Evolutionary conservation across 202 grass and related monocot species (phyloP).

Genomic region (Hordeum pubiflorum): DNA sequence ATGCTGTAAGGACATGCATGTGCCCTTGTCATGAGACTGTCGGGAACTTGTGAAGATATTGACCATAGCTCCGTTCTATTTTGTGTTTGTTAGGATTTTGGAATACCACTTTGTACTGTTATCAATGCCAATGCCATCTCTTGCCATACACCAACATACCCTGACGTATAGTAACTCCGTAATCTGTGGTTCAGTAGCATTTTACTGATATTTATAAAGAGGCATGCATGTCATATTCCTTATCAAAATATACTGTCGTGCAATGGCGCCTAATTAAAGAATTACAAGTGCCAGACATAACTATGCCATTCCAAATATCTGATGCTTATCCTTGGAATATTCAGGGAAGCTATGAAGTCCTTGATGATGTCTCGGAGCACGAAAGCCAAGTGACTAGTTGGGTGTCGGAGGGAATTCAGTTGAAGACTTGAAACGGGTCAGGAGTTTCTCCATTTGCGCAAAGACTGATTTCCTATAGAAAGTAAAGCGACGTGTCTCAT

Average conservation of each 20-base stretch:
- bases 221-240: too few relatives aligned
- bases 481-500: neutral
- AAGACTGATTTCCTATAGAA: neutral
- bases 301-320: neutral
- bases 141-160: neutral
- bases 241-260: too few relatives aligned
- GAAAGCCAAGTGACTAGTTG: neutral
- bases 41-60: neutral
- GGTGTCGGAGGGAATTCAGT: neutral
- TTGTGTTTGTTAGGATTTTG: neutral
- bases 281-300: too few relatives aligned
- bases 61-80: neutral
- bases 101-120: neutral
- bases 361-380: neutral
- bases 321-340: neutral
- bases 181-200: neutral
- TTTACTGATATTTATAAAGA: neutral
- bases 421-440: neutral
- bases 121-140: neutral
- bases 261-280: too few relatives aligned
- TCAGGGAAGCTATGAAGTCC: neutral
- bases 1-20: neutral
- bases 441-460: neutral
- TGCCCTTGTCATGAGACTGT: neutral
- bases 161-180: neutral